These are phyloP conservation scores for Fusarium buxicola DNA, from an alignment of 2,329 filamentous ascomycete genomes.

Conservation along the genomic window DNA sequence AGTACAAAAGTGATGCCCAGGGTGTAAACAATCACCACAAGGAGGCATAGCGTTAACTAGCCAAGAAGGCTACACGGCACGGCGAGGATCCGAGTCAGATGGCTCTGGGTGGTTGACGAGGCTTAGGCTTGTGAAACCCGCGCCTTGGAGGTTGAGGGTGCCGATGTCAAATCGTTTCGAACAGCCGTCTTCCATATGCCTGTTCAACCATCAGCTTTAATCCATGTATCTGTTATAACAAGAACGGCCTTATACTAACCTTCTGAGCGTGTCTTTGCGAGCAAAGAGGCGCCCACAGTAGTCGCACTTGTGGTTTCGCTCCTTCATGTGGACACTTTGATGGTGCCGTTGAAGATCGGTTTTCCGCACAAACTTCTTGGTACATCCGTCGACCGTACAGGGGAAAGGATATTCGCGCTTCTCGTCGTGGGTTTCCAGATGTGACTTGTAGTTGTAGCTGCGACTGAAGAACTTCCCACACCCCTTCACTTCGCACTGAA, in stretches of 20 bases:
- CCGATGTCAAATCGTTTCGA: slow-evolving; percentile 72
- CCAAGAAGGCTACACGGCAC: slow-evolving; percentile 23
- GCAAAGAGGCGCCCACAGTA: slow-evolving; percentile 79
- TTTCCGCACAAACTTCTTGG: slow-evolving; percentile 82
- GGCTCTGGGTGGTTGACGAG: slow-evolving; percentile 34
- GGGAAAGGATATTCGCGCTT: slow-evolving; percentile 76
- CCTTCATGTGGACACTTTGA: slow-evolving; percentile 78
- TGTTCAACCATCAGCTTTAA: slow-evolving; percentile 49
- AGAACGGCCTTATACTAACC: slow-evolving; percentile 62
- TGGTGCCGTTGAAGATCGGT: slow-evolving; percentile 77
- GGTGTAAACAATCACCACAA: not conserved
- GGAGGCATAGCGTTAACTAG: not conserved
- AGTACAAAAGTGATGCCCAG: not conserved
- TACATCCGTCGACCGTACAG: slow-evolving; percentile 74
- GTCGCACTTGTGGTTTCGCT: slow-evolving; percentile 75
- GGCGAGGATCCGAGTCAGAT: slow-evolving; percentile 32
- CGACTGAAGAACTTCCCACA: slow-evolving; percentile 86
- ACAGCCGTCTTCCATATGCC: slow-evolving; percentile 82
- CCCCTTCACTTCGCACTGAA: slow-evolving; percentile 73
- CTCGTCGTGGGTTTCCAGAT: slow-evolving; percentile 86
- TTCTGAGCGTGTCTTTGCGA: slow-evolving; percentile 83
- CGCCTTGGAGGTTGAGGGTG: slow-evolving; percentile 59
- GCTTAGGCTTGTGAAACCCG: slow-evolving; percentile 40
- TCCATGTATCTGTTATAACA: not conserved
- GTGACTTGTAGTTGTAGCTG: slow-evolving; percentile 87